phyloP scores from a whole-genome alignment of 2,329 filamentous ascomycete genomes.

The Tolypocladium pustulatum region DNA sequence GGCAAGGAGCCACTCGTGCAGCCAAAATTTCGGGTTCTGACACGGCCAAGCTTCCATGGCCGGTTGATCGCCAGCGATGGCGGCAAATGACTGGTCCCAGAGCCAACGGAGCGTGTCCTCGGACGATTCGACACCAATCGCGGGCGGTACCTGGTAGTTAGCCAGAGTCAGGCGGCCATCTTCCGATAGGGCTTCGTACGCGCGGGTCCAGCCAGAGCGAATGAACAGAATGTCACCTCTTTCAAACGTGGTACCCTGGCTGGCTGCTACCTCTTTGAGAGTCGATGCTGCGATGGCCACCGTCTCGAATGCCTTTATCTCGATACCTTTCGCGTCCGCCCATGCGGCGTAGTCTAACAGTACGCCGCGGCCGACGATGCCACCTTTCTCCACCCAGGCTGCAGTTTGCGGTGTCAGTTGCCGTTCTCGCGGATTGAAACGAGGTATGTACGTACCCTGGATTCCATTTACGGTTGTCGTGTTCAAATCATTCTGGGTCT shows the following conservation, averaged over 20 bases:
- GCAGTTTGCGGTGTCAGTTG: background rate
- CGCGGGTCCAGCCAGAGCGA: constrained; percentile 39
- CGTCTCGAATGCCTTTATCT: constrained; percentile 27
- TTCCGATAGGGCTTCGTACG: constrained; percentile 24
- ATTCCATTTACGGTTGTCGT: constrained; percentile 17
- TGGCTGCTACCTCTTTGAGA: constrained; percentile 31
- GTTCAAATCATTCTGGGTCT: constrained; percentile 32
- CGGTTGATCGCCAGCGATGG: constrained; percentile 45
- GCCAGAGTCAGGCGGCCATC: constrained; percentile 26
- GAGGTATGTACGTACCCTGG: constrained; percentile 11
- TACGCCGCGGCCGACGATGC: constrained; percentile 39
- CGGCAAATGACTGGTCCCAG: constrained; percentile 44
- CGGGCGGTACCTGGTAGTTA: constrained; percentile 15
- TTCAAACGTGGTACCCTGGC: constrained; percentile 30
- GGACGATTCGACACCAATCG: constrained; percentile 35
- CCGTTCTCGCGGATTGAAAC: too few species aligned
- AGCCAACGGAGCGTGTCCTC: constrained; percentile 42
- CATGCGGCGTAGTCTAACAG: constrained; percentile 41
- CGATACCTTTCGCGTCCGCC: constrained; percentile 24
- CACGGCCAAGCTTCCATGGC: constrained; percentile 39
- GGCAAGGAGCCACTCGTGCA: constrained; percentile 35
- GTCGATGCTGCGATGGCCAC: constrained; percentile 30
- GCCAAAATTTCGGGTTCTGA: constrained; percentile 16
- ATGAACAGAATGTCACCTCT: constrained; percentile 47
- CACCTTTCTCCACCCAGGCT: constrained; percentile 23